A percentile compares a stretch with the other conserved stretches of the same genome.
Evolutionary conservation across 768 basidiomycete species (phyloP).

Genomic region (Boletus sp.): DNA sequence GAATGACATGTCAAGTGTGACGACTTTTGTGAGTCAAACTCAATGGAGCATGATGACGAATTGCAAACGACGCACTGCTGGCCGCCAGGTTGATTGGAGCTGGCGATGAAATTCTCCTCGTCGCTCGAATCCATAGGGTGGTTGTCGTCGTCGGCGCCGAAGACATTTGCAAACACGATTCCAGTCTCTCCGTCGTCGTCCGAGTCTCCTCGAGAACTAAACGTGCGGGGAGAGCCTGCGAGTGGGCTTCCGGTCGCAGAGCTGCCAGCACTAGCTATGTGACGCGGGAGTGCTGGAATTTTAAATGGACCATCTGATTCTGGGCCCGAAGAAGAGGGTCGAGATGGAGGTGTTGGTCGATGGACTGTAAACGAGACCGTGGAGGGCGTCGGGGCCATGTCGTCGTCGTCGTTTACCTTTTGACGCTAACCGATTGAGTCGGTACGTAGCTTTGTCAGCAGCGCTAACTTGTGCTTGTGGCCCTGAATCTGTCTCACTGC

Average conservation of each 20-base stretch:
- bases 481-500: background rate
- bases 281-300: slow-evolving; percentile 59
- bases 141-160: slow-evolving; percentile 28
- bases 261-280: slow-evolving; percentile 39
- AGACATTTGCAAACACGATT: slow-evolving; percentile 23
- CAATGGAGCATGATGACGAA: slow-evolving; percentile 25
- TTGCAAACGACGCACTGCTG: slow-evolving; percentile 75
- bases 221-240: slow-evolving; percentile 46
- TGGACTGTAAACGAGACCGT: slow-evolving; percentile 85
- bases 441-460: slow-evolving; percentile 6
- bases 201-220: slow-evolving; percentile 26
- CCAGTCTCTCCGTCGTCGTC: slow-evolving; percentile 28
- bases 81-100: slow-evolving; percentile 69
- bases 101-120: slow-evolving; percentile 65
- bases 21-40: slow-evolving; percentile 75
- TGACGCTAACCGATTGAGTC: background rate
- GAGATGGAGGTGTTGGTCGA: slow-evolving; percentile 69
- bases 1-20: slow-evolving; percentile 7
- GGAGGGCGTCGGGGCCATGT: slow-evolving; percentile 27
- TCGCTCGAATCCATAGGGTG: slow-evolving; percentile 50
- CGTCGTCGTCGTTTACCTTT: background rate
- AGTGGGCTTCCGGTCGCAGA: slow-evolving; percentile 57
- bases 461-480: too few species aligned
- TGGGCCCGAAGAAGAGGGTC: slow-evolving; percentile 58
- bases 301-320: slow-evolving; percentile 64